Conservation (phyloP, 371 early-diverging fungal species). For the Mortierella sp. region DNA sequence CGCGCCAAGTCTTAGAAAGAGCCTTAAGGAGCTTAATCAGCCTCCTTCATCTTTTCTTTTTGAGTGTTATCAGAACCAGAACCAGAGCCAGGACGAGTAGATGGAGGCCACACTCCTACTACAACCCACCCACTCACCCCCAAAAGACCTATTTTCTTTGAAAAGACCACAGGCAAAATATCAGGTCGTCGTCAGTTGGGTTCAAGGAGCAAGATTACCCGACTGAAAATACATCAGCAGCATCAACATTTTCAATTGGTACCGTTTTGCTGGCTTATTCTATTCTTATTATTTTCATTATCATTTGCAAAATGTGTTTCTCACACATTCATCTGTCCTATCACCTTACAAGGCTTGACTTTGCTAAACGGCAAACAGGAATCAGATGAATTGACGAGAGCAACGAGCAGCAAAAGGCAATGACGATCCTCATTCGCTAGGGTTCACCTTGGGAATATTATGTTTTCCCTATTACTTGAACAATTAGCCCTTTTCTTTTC, state of each 20-base stretch:
- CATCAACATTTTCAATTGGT: slow-evolving; percentile 4
- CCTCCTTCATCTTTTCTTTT: not conserved
- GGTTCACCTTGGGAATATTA: not conserved
- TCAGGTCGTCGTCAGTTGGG: not conserved
- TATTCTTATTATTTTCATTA: not conserved
- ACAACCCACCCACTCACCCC: not conserved
- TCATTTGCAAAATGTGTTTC: not conserved
- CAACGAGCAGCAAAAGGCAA: not conserved
- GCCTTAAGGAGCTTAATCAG: slow-evolving; percentile 4
- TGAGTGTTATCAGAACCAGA: not conserved
- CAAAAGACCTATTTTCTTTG: not conserved
- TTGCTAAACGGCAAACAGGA: not conserved
- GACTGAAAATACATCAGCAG: not conserved
- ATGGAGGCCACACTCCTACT: not conserved
- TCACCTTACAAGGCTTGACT: not conserved
- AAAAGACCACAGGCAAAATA: not conserved
- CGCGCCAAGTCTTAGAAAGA: not conserved
- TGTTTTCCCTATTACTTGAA: not conserved
- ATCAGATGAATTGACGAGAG: not conserved
- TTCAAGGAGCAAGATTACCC: not conserved
- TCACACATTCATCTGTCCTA: not conserved
- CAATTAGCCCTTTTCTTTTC: not conserved
- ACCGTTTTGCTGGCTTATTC: slow-evolving; percentile 25
- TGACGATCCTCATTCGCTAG: not conserved
- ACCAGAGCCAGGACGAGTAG: not conserved